Conservation (phyloP, 2,329 filamentous ascomycete species). For the Xylaria polymorpha region DNA sequence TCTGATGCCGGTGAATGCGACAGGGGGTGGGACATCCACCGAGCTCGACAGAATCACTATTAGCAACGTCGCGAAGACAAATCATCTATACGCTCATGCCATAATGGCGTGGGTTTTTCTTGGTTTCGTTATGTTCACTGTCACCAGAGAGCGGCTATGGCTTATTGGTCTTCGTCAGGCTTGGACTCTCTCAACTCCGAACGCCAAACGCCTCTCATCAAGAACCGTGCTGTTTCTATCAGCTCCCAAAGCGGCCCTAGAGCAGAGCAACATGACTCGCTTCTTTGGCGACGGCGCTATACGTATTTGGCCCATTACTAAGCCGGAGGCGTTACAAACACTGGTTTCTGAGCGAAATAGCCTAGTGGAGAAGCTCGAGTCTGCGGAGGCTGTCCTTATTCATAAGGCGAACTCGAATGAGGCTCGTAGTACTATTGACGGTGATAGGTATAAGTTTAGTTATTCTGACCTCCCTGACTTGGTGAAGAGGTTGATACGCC, state of each 20-base stretch:
- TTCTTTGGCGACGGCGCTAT: conserved; percentile 84
- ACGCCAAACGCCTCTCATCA: conserved; percentile 86
- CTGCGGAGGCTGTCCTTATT: conserved; percentile 84
- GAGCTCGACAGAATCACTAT: conserved; percentile 75
- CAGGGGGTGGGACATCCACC: conserved; percentile 72
- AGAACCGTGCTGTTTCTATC: conserved; percentile 93
- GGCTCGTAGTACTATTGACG: conserved; percentile 50
- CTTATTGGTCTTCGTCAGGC: conserved; percentile 95
- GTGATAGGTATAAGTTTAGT: conserved; percentile 21
- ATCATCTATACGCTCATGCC: conserved; percentile 83
- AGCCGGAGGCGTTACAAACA: conserved; percentile 79
- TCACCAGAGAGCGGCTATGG: conserved; percentile 90
- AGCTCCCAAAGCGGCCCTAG: conserved; percentile 80
- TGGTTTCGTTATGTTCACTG: conserved; percentile 86
- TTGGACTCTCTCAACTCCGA: conserved; percentile 86
- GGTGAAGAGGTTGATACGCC: conserved; percentile 44
- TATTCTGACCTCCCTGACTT: conserved; percentile 43
- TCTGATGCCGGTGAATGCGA: conserved; percentile 84
- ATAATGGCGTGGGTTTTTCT: conserved; percentile 86
- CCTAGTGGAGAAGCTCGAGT: conserved; percentile 81
- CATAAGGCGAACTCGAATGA: conserved; percentile 74
- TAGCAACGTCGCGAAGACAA: conserved; percentile 66
- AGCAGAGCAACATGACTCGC: conserved; percentile 76
- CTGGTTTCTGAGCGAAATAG: conserved; percentile 81
- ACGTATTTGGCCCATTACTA: conserved; percentile 84